These are phyloP conservation scores for Telopea speciosissima DNA, from an alignment of 177 flowering plant species.

Conservation along the genomic window DNA sequence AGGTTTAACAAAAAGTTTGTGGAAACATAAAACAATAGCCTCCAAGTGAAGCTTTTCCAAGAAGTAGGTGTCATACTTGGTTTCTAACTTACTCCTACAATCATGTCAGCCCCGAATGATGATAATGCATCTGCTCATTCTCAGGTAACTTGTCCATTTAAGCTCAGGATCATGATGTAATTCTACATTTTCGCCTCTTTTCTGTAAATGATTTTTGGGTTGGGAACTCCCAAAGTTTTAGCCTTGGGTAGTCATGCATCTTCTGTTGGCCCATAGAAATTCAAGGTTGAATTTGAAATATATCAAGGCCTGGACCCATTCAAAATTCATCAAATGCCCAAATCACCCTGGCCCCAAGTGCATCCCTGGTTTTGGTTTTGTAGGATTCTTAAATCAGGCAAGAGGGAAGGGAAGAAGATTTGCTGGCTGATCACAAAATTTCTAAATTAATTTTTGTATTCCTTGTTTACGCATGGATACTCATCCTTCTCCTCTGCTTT, in stretches of 20 bases:
- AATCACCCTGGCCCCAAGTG: too few species aligned
- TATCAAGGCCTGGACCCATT: too few species aligned
- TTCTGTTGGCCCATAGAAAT: too few species aligned
- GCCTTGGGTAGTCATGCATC: too few species aligned
- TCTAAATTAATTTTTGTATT: too few species aligned
- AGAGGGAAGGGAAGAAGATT: neutral
- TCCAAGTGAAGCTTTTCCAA: neutral
- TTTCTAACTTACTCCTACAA: neutral
- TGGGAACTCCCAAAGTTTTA: too few species aligned
- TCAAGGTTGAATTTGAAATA: too few species aligned
- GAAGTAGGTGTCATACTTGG: neutral
- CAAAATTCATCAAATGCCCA: too few species aligned
- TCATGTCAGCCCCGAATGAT: constrained; percentile 49
- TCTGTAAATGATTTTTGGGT: neutral
- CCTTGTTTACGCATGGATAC: neutral
- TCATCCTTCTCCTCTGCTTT: constrained; percentile 5
- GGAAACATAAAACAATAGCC: constrained; percentile 1
- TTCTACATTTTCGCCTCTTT: neutral
- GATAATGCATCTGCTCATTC: constrained; percentile 39
- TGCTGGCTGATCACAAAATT: too few species aligned
- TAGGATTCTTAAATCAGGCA: neutral
- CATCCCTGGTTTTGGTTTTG: neutral
- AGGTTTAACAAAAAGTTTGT: neutral
- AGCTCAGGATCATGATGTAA: neutral
- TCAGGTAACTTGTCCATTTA: constrained; percentile 31